A percentile compares a stretch with the other conserved stretches of the same genome.
Conservation (phyloP, 73 alveolate species). For the Symbiodinium natans region DNA sequence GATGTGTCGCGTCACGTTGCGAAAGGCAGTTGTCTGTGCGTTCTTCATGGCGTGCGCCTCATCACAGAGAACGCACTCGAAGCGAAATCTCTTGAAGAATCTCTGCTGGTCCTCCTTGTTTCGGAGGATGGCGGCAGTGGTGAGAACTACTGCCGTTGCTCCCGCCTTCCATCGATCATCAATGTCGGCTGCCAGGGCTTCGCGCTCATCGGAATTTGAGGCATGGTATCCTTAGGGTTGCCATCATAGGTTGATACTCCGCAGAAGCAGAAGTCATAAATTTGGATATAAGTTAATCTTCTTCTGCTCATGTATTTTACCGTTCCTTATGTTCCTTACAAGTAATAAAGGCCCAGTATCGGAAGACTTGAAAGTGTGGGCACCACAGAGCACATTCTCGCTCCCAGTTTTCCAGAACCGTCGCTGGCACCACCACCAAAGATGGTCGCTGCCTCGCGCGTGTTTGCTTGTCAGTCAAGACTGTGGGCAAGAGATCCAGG, state of each 20-base stretch:
- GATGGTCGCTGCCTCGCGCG: neutral
- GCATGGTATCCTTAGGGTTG: slow-evolving; percentile 12
- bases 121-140: slow-evolving; percentile 46
- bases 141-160: slow-evolving; percentile 18
- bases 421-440: slow-evolving; percentile 42
- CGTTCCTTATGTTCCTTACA: too few species aligned
- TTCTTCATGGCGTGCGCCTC: slow-evolving; percentile 97
- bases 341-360: too few species aligned
- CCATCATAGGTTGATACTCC: too few species aligned
- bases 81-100: slow-evolving; percentile 74
- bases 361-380: slow-evolving; percentile 50
- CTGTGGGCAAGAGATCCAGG: slow-evolving; percentile 35
- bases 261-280: too few species aligned
- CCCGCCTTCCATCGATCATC: neutral
- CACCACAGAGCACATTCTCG: slow-evolving; percentile 56
- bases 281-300: too few species aligned
- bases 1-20: slow-evolving; percentile 78
- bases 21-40: slow-evolving; percentile 95
- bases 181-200: slow-evolving; percentile 19
- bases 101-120: slow-evolving; percentile 29
- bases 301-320: too few species aligned
- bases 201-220: neutral
- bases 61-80: slow-evolving; percentile 97
- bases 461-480: neutral
- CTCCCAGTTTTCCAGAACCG: slow-evolving; percentile 73